Base-by-base conservation (phyloP, 2,329 filamentous ascomycete species). In the Trichoderma gracile region DNA sequence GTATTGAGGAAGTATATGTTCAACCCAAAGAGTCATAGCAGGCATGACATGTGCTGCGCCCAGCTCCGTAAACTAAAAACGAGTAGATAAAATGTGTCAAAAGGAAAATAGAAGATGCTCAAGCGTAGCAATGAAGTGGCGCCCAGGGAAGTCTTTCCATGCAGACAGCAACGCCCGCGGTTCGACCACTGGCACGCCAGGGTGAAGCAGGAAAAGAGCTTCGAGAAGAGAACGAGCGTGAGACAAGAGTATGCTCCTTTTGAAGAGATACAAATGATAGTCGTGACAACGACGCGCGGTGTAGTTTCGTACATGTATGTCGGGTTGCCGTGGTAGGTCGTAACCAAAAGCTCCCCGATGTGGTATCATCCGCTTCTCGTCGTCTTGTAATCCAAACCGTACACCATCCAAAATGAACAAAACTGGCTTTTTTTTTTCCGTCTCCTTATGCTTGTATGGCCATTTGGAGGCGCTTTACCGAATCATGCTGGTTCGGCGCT, bases 401-500 rank as follows among this genome's bases (percentile, higher is more conserved):
- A 66, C 67, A 65, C 64, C 58, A 50, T 52, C 59, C 50, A 65
- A 66, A 56, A 57, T 50, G 38, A 58, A 52, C 19, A 47, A 40
- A 40, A 40, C 25, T 27, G 33, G 21, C 45, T 33, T 56, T 63
- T 53, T 38, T 47, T 30, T 62, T 52, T 65, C 57, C 19, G 15
- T 2, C 42, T 25, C n/a, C 6, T 50, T 61, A 27, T 67, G 64
- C 17, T 50, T 21, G 64, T 62, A 21, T 54, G 40, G 27, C 52
- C 30, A n/a, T 33, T 64, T 60, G 3, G 38, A 46, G 19, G n/a
- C 52, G 14, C 17, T 63, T 74, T 69, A 77, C 71, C 75, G 73
- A 60, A 77, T 73, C 72, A 75, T 76, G 73, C 77, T 79, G 65
- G 75, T 72, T 67, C 79, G 76, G 75, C 81, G 81, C 67, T 82